These are phyloP conservation scores for Halophytophthora polymorphica DNA, from an alignment of 352 stramenopile species.

Conservation along the genomic window DNA sequence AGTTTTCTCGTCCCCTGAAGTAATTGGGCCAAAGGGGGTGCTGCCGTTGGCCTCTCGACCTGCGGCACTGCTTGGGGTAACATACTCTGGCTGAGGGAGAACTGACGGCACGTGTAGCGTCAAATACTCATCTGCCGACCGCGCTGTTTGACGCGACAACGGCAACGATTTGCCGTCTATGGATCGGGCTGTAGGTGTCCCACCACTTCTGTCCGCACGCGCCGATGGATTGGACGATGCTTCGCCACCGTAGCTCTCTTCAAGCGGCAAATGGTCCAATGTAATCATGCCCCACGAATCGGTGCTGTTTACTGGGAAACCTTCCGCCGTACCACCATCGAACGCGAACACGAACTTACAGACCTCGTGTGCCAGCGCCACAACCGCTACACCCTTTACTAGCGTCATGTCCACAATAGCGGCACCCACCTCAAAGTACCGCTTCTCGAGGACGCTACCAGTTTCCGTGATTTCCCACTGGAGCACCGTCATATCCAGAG, in stretches of 20 bases:
- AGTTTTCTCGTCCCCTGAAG: slow-evolving; percentile 6
- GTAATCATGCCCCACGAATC: not conserved
- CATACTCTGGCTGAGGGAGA: slow-evolving; percentile 14
- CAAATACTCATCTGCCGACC: slow-evolving; percentile 19
- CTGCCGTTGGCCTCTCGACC: slow-evolving; percentile 6
- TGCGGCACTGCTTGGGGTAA: slow-evolving; percentile 10
- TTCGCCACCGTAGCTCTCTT: too few species aligned
- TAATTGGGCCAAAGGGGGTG: not conserved
- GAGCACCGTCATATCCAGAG: slow-evolving; percentile 65
- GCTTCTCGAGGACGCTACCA: slow-evolving; percentile 35
- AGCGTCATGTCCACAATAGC: slow-evolving; percentile 46
- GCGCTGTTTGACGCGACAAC: slow-evolving; percentile 14
- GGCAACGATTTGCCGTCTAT: slow-evolving; percentile 9
- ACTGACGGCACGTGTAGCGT: slow-evolving; percentile 17
- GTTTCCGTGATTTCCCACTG: slow-evolving; percentile 37
- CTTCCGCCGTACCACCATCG: slow-evolving; percentile 7
- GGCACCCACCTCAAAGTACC: slow-evolving; percentile 60
- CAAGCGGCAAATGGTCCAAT: too few species aligned
- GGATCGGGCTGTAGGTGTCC: slow-evolving; percentile 23
- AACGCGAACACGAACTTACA: slow-evolving; percentile 26
- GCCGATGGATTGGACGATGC: slow-evolving; percentile 4
- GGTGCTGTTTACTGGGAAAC: slow-evolving; percentile 1
- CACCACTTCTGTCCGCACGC: slow-evolving; percentile 6
- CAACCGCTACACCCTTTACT: slow-evolving; percentile 21
- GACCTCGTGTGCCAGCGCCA: slow-evolving; percentile 38